phyloP scores from a whole-genome alignment of 2,329 filamentous ascomycete genomes.

The Amylocarpus encephaloides region DNA sequence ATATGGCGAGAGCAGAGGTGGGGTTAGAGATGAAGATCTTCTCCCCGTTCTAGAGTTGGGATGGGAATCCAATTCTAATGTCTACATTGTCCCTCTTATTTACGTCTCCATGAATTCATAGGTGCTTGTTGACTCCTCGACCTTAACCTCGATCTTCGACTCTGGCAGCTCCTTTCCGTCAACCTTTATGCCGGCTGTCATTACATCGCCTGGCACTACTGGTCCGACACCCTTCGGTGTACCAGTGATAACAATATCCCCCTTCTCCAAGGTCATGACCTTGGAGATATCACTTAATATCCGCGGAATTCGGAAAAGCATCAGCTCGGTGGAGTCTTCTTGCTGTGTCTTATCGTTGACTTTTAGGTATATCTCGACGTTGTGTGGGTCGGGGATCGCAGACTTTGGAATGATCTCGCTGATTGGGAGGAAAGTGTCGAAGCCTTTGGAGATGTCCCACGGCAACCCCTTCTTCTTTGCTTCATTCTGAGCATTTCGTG shows the following conservation, averaged over 20 bases:
- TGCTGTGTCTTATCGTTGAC: constrained; percentile 78
- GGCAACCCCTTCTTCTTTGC: constrained; percentile 95
- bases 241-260: constrained; percentile 91
- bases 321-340: constrained; percentile 82
- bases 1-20: not conserved
- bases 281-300: constrained; percentile 86
- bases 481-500: constrained; percentile 89
- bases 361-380: constrained; percentile 76
- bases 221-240: constrained; percentile 93
- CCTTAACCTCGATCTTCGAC: constrained; percentile 74
- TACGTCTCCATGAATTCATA: constrained; percentile 74
- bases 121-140: constrained; percentile 70
- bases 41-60: not conserved
- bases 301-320: constrained; percentile 87
- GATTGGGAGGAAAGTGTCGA: constrained; percentile 93
- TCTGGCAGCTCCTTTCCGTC: constrained; percentile 78
- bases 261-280: constrained; percentile 89
- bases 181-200: constrained; percentile 76
- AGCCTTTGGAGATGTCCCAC: constrained; percentile 95
- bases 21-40: not conserved
- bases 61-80: constrained; percentile 6
- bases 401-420: constrained; percentile 74
- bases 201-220: constrained; percentile 78
- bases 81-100: constrained; percentile 19
- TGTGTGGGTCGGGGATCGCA: constrained; percentile 78